Evolutionary conservation across 148 eudicot genomes (phyloP), one percentile per base, ranked within the genome.

Genomic region (Rhododendron henanense): DNA sequence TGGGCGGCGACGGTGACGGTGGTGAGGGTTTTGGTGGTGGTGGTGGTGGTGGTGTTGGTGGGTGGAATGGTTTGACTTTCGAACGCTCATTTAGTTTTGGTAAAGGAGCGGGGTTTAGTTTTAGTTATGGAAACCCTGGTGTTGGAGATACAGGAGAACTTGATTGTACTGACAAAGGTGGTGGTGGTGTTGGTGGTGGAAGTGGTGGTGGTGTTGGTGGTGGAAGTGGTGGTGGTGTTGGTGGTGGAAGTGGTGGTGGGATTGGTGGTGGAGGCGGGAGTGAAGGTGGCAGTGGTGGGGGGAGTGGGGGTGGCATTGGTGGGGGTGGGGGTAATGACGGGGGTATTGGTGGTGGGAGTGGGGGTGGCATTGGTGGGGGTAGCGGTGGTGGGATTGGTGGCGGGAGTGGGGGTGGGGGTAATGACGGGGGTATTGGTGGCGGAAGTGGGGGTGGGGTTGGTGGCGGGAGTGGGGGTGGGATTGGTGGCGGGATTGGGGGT

Each of bases 71-170:
- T 73, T 48, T 16, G 65, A 73, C 7, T 37, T 37, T 74, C 76
- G 86, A 81, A 79, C 81, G 37, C 67, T 84, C 86, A 10, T 51
- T 75, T 31, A 53, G 81, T 71, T 76, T 84, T 76, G 86, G 81
- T 55, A 76, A 84, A 67, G 73, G 81, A 15, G 50, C 0, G 33
- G 86, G 81, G 19, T 84, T 37, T 75, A 76, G 86, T 84, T 84
- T 51, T 10, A 14, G 86, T 84, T 84, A 84, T 75, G 86, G 81
- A n/a, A 76, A n/a, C 11, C 85, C 77, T 23, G 85, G 81, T 37
- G 14, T 5, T 23, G 81, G 33, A 14, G 39, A 48, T 14, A 28
- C 23, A 13, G 71, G 8, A 35, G 44, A 51, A 14, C 86, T 65
- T 21, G 86, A 39, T 84, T 55, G 81, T 55, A 16, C 28, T 0